A percentile compares a stretch with the other conserved stretches of the same genome.
These are phyloP conservation scores for Suillus paluster DNA, from an alignment of 768 basidiomycete genomes.

Conservation along the genomic window DNA sequence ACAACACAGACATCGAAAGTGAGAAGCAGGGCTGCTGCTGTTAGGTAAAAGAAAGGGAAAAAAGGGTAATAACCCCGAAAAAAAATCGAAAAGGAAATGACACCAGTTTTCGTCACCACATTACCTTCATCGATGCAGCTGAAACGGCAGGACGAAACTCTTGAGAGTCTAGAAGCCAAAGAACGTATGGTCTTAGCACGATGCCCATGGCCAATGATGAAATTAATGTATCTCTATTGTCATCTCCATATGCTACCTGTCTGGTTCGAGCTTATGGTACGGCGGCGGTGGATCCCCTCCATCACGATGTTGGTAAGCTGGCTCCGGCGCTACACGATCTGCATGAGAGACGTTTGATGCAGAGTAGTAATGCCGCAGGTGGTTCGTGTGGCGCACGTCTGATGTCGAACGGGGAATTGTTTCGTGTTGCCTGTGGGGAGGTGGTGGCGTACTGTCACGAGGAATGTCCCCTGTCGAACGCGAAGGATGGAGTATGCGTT, in stretches of 20 bases:
- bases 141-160: neutral
- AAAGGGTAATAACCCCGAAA: neutral
- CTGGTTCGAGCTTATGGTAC: slow-evolving; percentile 22
- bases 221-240: neutral
- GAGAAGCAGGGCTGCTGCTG: neutral
- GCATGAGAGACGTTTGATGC: slow-evolving; percentile 15
- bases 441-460: neutral
- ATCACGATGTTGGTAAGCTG: slow-evolving; percentile 24
- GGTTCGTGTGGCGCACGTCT: slow-evolving; percentile 10
- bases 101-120: neutral
- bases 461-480: slow-evolving; percentile 31
- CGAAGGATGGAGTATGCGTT: slow-evolving; percentile 19
- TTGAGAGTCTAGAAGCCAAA: neutral
- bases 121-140: neutral
- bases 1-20: neutral
- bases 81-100: neutral
- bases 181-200: neutral
- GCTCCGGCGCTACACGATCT: neutral
- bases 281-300: slow-evolving; percentile 31
- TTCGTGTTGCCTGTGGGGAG: neutral
- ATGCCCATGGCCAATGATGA: slow-evolving; percentile 2
- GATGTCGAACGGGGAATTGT: neutral
- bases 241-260: neutral
- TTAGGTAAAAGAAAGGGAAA: neutral
- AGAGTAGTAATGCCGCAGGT: slow-evolving; percentile 28